Percentiles rank a stretch among this genome's conserved stretches.
phyloP scores from a whole-genome alignment of 2,329 filamentous ascomycete species.

The Aspergillus novoparasiticus region DNA sequence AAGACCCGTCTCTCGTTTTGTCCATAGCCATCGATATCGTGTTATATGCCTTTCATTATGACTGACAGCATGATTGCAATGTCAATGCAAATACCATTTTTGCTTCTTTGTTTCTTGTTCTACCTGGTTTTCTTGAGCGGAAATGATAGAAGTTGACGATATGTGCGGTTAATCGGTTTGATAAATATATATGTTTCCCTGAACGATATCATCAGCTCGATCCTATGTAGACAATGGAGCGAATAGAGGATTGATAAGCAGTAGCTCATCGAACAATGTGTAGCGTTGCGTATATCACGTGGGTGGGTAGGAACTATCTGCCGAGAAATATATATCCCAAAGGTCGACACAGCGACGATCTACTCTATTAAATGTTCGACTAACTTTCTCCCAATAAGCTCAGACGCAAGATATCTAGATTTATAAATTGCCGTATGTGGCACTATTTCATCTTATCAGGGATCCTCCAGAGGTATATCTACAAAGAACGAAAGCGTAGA shows the following conservation, averaged over 20 bases:
- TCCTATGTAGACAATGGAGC: not conserved
- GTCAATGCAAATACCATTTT: conserved; percentile 13
- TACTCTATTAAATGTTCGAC: not conserved
- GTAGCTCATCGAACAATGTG: not conserved
- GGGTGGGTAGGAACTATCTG: not conserved
- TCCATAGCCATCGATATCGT: conserved; percentile 19
- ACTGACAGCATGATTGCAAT: conserved; percentile 20
- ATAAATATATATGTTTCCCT: not conserved
- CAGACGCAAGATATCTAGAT: not conserved
- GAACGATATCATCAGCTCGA: not conserved
- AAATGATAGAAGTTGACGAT: conserved; percentile 1
- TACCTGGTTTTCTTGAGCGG: not conserved
- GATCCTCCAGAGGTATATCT: conserved; percentile 1
- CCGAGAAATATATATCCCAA: not conserved
- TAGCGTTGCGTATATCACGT: not conserved
- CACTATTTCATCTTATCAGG: not conserved
- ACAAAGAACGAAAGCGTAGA: conserved; percentile 4
- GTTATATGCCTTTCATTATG: conserved; percentile 14
- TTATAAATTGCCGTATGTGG: not conserved
- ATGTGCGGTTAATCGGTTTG: not conserved
- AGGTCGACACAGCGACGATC: not conserved
- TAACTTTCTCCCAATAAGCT: not conserved
- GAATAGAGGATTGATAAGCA: not conserved
- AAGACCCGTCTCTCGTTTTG: conserved; percentile 17
- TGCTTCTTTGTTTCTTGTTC: not conserved